Conservation (phyloP, 2,329 filamentous ascomycete species). For the Fusarium decemcellulare region DNA sequence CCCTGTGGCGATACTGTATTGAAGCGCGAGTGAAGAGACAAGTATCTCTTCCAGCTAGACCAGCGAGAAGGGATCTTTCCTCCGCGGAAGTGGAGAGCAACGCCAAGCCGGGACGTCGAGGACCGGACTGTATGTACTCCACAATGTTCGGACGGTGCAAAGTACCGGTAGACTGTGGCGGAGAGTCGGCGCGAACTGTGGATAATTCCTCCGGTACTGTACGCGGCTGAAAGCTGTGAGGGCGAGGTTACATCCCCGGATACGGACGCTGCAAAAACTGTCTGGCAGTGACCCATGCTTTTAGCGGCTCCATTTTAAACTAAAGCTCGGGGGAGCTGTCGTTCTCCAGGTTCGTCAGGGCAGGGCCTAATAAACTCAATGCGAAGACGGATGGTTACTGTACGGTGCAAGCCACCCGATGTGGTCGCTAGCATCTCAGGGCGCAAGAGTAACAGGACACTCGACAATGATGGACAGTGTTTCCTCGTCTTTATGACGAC, state of each 20-base stretch:
- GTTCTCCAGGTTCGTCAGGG: background rate
- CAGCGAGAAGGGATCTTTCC: background rate
- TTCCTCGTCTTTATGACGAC: too few species aligned
- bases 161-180: conserved; percentile 2
- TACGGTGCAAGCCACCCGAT: too few species aligned
- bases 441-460: too few species aligned
- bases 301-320: conserved; percentile 5
- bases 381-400: background rate
- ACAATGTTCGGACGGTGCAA: conserved; percentile 23
- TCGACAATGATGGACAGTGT: too few species aligned
- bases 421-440: too few species aligned
- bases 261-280: conserved; percentile 1
- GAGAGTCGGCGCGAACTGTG: background rate
- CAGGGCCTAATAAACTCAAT: background rate
- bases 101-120: background rate
- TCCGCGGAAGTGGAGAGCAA: background rate
- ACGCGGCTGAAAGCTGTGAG: background rate
- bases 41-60: conserved; percentile 7
- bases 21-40: background rate
- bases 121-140: background rate
- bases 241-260: conserved; percentile 12
- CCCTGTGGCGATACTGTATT: conserved; percentile 2
- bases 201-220: too few species aligned
- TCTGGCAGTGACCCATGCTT: background rate
- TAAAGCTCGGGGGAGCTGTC: background rate